phyloP scores from a whole-genome alignment of 768 basidiomycete genomes.

The Cystofilobasidium macerans region DNA sequence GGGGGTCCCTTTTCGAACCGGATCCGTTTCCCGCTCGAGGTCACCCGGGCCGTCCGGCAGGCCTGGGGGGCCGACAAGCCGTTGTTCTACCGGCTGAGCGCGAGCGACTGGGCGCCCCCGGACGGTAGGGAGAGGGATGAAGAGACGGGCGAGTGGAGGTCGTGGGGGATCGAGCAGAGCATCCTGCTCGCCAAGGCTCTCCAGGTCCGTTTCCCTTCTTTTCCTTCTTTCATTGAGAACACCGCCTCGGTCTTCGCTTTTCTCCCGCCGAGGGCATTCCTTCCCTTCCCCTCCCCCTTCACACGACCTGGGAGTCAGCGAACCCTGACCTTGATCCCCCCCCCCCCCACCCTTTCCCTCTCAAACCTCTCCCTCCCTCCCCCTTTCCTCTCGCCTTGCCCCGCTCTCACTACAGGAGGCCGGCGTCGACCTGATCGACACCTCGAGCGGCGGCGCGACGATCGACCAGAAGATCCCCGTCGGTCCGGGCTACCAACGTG shows the following conservation, averaged over 20 bases:
- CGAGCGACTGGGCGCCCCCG: constrained; percentile 59
- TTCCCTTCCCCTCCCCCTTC: too few relatives aligned
- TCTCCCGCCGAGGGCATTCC: too few relatives aligned
- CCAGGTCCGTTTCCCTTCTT: constrained; percentile 30
- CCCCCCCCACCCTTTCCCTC: too few relatives aligned
- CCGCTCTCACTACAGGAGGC: constrained; percentile 36
- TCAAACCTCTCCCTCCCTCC: too few relatives aligned
- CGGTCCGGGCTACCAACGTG: constrained; percentile 24
- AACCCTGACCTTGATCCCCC: too few relatives aligned
- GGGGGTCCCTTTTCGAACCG: constrained; percentile 67
- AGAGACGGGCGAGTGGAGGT: constrained; percentile 45
- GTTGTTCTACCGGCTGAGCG: constrained; percentile 61
- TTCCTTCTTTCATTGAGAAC: too few relatives aligned
- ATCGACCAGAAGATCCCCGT: constrained; percentile 48
- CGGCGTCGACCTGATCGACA: constrained; percentile 69
- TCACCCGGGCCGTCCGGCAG: constrained; percentile 47
- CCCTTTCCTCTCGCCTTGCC: too few relatives aligned
- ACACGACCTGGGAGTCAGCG: too few relatives aligned
- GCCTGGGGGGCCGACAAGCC: constrained; percentile 59
- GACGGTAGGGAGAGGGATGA: constrained; percentile 50
- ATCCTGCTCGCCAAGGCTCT: constrained; percentile 50
- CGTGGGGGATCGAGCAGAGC: constrained; percentile 72
- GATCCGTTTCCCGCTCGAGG: constrained; percentile 53
- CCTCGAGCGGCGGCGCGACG: constrained; percentile 58
- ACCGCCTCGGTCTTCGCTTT: too few relatives aligned